Evolutionary conservation across 495 filamentous ascomycete genomes (phyloP).

Genomic region (Penicillium alfredii): DNA sequence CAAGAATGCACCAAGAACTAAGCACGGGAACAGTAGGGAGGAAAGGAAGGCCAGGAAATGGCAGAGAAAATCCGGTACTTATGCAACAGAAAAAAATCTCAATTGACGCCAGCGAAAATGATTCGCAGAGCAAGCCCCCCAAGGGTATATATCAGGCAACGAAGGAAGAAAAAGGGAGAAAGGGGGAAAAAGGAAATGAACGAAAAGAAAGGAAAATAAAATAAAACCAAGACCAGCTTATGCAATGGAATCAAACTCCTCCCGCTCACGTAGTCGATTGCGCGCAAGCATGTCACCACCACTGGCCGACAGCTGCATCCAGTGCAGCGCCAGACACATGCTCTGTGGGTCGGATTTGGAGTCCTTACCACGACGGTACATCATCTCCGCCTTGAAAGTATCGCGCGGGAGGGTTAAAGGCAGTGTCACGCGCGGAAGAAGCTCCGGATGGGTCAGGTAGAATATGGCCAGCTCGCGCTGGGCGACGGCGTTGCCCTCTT

Average conservation of each 20-base stretch:
- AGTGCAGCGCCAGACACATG: slow-evolving; percentile 95
- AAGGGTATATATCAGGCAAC: slow-evolving; percentile 7
- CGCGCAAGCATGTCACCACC: slow-evolving; percentile 85
- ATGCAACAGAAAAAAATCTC: slow-evolving; percentile 11
- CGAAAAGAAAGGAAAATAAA: slow-evolving; percentile 5
- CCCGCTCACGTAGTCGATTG: slow-evolving; percentile 72
- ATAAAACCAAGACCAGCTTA: slow-evolving; percentile 14
- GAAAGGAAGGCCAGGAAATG: slow-evolving; percentile 18
- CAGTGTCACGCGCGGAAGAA: slow-evolving; percentile 75
- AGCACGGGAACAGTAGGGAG: slow-evolving; percentile 1
- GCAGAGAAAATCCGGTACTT: no score
- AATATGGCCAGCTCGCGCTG: slow-evolving; percentile 91
- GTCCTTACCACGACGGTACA: slow-evolving; percentile 52
- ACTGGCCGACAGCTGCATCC: slow-evolving; percentile 88
- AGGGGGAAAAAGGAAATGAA: no score
- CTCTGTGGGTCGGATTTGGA: slow-evolving; percentile 73
- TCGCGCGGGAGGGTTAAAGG: slow-evolving; percentile 81
- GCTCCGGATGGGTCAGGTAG: slow-evolving; percentile 87
- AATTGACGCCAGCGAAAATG: slow-evolving; percentile 10
- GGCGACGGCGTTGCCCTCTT: slow-evolving; percentile 87
- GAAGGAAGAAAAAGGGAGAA: slow-evolving; percentile 8
- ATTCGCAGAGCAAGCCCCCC: no score
- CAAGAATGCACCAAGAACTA: no score
- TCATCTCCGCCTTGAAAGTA: slow-evolving; percentile 85
- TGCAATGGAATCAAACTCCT: slow-evolving; percentile 52